Percentiles rank a stretch among this genome's conserved stretches.
Evolutionary conservation across 1,284 basidiomycete genomes (phyloP).

Genomic region (Microbotryum intermedium): DNA sequence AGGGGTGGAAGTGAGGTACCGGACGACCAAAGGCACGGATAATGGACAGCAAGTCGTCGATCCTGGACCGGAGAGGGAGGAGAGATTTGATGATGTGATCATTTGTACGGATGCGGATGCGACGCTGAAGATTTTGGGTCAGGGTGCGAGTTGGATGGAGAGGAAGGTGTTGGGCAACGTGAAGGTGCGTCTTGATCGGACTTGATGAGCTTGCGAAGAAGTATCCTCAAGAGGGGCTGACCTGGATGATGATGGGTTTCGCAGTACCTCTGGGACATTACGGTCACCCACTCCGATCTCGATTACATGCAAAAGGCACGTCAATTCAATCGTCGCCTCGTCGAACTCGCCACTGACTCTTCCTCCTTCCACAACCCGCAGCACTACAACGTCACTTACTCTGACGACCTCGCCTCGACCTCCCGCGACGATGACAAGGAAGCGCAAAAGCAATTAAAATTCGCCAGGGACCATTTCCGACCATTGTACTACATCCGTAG

Average conservation of each 20-base stretch:
- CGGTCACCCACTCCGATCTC: slow-evolving; percentile 52
- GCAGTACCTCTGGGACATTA: slow-evolving; percentile 47
- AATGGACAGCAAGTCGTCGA: slow-evolving; percentile 2
- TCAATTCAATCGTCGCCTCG: neutral
- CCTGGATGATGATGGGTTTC: slow-evolving; percentile 28
- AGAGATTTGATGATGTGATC: slow-evolving; percentile 56
- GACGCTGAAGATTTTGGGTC: slow-evolving; percentile 50
- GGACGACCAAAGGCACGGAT: neutral
- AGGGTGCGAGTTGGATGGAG: slow-evolving; percentile 52
- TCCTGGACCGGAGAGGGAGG: slow-evolving; percentile 36
- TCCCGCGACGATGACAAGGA: slow-evolving; percentile 41
- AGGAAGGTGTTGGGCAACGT: slow-evolving; percentile 53
- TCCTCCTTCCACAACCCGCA: slow-evolving; percentile 24
- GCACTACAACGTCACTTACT: slow-evolving; percentile 48
- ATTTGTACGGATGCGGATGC: slow-evolving; percentile 54
- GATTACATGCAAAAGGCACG: slow-evolving; percentile 51
- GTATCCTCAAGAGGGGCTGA: neutral
- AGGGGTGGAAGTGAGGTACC: slow-evolving; percentile 16
- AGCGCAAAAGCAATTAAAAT: slow-evolving; percentile 40
- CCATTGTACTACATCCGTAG: slow-evolving; percentile 33
- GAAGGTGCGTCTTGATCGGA: slow-evolving; percentile 34
- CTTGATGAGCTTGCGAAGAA: too few species aligned
- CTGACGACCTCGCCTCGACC: slow-evolving; percentile 40
- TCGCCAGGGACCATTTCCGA: slow-evolving; percentile 48
- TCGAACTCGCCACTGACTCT: slow-evolving; percentile 2